Evolutionary conservation across 108 stramenopile species (phyloP), one percentile per base, ranked within the genome.

Genomic region (Skeletonema grethae): DNA sequence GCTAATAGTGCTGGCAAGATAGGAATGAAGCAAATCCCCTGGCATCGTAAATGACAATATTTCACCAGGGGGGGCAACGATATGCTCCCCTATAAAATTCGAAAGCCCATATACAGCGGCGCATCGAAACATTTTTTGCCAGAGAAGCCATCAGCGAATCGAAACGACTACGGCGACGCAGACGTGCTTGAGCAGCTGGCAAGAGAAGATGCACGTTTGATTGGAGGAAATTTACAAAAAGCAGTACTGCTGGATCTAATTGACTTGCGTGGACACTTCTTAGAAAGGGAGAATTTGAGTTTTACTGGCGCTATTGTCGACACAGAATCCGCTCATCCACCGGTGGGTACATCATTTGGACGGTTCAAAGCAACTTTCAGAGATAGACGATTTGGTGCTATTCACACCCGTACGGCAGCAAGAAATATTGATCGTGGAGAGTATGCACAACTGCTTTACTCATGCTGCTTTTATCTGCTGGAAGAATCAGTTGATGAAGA

Each of bases 71-170:
- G 50, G 50, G 50, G 22, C 50, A 53, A 53, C 20, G 20, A 7
- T 20, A 76, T 76, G 75, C 36, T 76, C 25, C 75, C 75, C 25
- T 76, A 76, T 62, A 76, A 69, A 76, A 69, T 76, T 20, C 75
- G 75, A 34, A 76, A 76, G 24, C 68, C 67, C 1, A 68, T 50
- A 10, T 76, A 63, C 53, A 62, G 68, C 30, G 75, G 75, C 39
- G 45, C 74, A 7, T 53, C 20, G 58, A 30, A 46, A n/a, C 31
- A 29, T 67, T 16, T 57, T 36, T 35, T 39, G 50, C 16, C 41
- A 16, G 11, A 36, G 60, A 30, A 60, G 55, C 46, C 50, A 53
- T 22, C 50, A 53, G 50, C 7, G 4, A 22, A 53, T 53, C 36
- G 36, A 43, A 43, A 3, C 10, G 41, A n/a, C 22, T 6, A 4